Percentiles rank a stretch among this genome's conserved stretches.
Evolutionary conservation across 345 rosid species (phyloP).

Genomic region (Syzygium jambos): DNA sequence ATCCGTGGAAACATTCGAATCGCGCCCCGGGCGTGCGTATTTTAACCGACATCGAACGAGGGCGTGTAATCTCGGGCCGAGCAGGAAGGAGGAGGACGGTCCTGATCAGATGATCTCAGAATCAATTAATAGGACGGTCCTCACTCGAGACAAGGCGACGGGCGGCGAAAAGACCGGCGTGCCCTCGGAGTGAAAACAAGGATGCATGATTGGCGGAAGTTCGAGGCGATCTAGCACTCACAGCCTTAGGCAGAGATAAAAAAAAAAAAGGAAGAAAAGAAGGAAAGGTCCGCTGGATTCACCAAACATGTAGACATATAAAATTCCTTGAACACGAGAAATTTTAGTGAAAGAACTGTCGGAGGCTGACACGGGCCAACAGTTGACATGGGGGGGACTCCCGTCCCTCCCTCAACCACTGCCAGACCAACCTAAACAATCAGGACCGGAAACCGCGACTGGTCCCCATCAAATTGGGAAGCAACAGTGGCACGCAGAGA

Average conservation of each 20-base stretch:
- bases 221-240: background rate
- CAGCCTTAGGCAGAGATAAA: background rate
- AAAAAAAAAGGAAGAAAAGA: background rate
- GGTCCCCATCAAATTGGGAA: background rate
- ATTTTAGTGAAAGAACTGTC: background rate
- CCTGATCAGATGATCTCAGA: too few species aligned
- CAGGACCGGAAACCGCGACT: background rate
- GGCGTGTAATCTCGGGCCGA: background rate
- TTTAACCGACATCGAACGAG: background rate
- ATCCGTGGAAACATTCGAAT: background rate
- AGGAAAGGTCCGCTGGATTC: background rate
- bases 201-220: background rate
- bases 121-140: too few species aligned
- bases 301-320: background rate
- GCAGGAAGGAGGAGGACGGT: too few species aligned
- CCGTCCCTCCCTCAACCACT: background rate
- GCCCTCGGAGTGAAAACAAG: background rate
- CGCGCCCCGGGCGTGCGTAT: background rate
- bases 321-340: background rate
- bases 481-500: background rate
- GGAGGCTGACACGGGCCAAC: background rate
- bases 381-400: background rate
- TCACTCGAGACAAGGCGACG: too few species aligned
- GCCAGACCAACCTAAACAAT: background rate
- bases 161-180: background rate